Base-by-base conservation (phyloP, 2,329 filamentous ascomycete species). In the Ceratocystiopsis sp. region DNA sequence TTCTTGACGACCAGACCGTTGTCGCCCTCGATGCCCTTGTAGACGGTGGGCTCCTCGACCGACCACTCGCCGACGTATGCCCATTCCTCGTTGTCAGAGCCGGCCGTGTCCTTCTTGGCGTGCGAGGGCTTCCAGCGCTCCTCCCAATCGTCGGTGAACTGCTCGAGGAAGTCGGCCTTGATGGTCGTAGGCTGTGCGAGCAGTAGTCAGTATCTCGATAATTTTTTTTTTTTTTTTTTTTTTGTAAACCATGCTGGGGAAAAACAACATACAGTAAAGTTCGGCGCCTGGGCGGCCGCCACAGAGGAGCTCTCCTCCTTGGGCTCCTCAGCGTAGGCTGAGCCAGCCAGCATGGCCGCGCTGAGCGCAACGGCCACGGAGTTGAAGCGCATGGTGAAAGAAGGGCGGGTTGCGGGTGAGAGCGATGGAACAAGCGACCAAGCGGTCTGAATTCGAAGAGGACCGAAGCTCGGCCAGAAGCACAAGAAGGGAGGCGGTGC, bases 1-100 rank as follows among this genome's bases (percentile, higher is more conserved):
- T 96, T 93, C 80, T 98, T 98, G 65, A 96, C 77, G 50, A 98
- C 89, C 54, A 98, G 78, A 64, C 89, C 91, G 71, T 93, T 93
- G 67, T 96, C 89, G 50, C 84, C 86, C 56, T 86, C 80, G 55
- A 95, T 91, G 55, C 86, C 91, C 71, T 91, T 93, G 64, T 83
- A 80, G 57, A 91, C 77, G 49, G 68, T 67, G 43, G 91, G 91
- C 74, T 96, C 91, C 70, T 98, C 91, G 48, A 95, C 91, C 41
- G 85, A 67, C 91, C 91, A 98, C 64, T 86, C 84, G 64, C 91
- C 91, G 50, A 96, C 78, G 62, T 94, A 98, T 44, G 87, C 86
- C 91, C 91, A 96, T 60, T 96, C 89, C 59, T 93, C 85, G 52
- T 93, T 84, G 48, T 79, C 77, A 49, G 78, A 77, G 59, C 73